Conservation (phyloP, 139 green algal species). For the Chlamydomonas sp. region DNA sequence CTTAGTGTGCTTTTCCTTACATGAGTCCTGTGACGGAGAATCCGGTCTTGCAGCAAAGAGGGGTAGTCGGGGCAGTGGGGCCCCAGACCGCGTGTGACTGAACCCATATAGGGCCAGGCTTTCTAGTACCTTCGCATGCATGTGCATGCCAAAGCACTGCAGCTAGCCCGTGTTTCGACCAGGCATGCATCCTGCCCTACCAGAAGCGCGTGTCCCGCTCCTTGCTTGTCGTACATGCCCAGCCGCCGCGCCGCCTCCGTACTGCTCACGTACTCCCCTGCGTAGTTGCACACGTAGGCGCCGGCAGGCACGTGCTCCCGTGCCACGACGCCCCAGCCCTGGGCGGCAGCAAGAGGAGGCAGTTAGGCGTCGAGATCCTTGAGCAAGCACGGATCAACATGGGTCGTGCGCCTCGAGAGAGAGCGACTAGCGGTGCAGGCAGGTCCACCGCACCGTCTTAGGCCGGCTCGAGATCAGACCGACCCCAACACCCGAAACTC, state of each 20-base stretch:
- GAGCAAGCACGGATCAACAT: too few relatives aligned
- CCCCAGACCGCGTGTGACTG: background rate
- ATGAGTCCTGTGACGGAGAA: background rate
- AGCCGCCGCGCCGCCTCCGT: constrained; percentile 10
- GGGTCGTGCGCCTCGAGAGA: too few relatives aligned
- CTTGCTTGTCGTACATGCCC: background rate
- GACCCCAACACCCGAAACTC: too few relatives aligned
- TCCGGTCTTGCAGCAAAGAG: background rate
- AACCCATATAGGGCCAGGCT: background rate
- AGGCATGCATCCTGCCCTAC: background rate
- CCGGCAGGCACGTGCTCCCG: constrained; percentile 15
- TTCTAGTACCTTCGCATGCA: background rate
- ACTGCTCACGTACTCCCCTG: constrained; percentile 20
- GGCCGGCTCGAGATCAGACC: too few relatives aligned
- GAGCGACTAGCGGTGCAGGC: too few relatives aligned
- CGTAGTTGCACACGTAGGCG: constrained; percentile 33
- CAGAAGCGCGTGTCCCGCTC: constrained; percentile 33
- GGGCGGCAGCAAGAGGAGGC: background rate
- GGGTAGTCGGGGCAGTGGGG: background rate
- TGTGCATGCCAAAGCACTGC: background rate
- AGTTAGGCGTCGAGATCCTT: background rate
- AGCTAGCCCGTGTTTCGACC: background rate
- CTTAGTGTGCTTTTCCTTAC: background rate
- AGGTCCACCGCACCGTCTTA: too few relatives aligned
- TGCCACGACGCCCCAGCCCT: constrained; percentile 30